Percentiles rank a stretch among this genome's conserved stretches.
phyloP scores from a whole-genome alignment of 2,329 filamentous ascomycete genomes.

The Juglanconis sp. region DNA sequence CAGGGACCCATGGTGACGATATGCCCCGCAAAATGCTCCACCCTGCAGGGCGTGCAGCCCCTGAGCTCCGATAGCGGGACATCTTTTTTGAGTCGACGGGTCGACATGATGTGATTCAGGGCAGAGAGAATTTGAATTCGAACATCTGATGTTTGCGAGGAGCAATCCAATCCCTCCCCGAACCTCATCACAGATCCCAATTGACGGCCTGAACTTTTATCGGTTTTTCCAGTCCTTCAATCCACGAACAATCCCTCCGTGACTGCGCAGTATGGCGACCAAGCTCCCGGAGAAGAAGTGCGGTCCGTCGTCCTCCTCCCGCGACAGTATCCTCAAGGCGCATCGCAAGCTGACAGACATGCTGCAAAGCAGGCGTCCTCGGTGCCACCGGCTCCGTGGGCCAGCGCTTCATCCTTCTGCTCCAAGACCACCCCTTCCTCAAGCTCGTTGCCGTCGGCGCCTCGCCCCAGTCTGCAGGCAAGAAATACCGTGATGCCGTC shows the following conservation, averaged over 20 bases:
- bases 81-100: background rate
- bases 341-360: slow-evolving; percentile 6
- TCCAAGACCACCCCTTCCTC: slow-evolving; percentile 83
- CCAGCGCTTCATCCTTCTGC: slow-evolving; percentile 90
- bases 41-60: too few relatives aligned
- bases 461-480: slow-evolving; percentile 83
- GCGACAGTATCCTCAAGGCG: background rate
- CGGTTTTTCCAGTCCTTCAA: background rate
- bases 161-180: background rate
- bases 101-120: background rate
- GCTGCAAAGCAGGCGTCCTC: slow-evolving; percentile 59
- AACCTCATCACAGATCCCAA: background rate
- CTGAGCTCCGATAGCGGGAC: background rate
- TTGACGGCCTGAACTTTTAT: background rate
- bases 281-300: slow-evolving; percentile 57
- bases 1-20: background rate
- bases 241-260: background rate
- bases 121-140: background rate
- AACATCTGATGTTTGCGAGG: too few relatives aligned
- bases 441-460: slow-evolving; percentile 86
- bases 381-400: slow-evolving; percentile 93
- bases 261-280: slow-evolving; percentile 20
- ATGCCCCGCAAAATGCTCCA: background rate
- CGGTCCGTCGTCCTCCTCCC: slow-evolving; percentile 39
- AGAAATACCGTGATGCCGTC: slow-evolving; percentile 91